Evolutionary conservation across 257 asterid species (phyloP).

Genomic region (Coffea canephora): DNA sequence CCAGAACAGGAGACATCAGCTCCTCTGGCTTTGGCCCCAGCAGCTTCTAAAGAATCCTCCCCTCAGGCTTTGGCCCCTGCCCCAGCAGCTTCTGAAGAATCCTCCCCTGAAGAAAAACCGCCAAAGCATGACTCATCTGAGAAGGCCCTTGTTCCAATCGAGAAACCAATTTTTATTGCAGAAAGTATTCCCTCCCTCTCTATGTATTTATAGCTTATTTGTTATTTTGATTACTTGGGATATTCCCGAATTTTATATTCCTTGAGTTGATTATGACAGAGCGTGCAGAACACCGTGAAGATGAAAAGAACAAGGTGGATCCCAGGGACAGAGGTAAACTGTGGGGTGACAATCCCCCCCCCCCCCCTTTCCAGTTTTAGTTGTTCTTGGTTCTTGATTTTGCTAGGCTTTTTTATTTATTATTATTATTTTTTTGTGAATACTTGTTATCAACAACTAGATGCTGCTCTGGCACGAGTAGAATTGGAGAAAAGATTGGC

Average conservation of each 20-base stretch:
- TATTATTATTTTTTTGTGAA: background rate
- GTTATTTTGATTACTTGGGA: background rate
- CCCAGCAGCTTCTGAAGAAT: background rate
- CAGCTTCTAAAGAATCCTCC: background rate
- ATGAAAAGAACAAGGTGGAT: constrained; percentile 12
- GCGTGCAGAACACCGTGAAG: constrained; percentile 15
- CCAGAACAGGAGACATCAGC: background rate
- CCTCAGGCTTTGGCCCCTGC: background rate
- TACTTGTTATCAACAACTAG: constrained; percentile 13
- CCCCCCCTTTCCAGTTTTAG: background rate
- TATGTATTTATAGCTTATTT: too few species aligned
- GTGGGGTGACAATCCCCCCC: too few species aligned
- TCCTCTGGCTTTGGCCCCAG: background rate
- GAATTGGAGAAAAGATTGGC: constrained; percentile 51
- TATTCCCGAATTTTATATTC: background rate
- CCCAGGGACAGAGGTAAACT: constrained; percentile 29
- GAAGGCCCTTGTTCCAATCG: constrained; percentile 21
- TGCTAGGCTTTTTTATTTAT: background rate
- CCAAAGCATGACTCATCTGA: constrained; percentile 10
- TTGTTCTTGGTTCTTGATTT: background rate
- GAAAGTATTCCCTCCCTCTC: constrained; percentile 17
- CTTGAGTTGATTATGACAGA: constrained; percentile 8
- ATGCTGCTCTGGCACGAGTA: constrained; percentile 39
- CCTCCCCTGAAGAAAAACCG: constrained; percentile 1
- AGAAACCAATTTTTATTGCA: constrained; percentile 15